Base-by-base conservation (phyloP, 177 flowering plant species). In the Vitis hybrid region DNA sequence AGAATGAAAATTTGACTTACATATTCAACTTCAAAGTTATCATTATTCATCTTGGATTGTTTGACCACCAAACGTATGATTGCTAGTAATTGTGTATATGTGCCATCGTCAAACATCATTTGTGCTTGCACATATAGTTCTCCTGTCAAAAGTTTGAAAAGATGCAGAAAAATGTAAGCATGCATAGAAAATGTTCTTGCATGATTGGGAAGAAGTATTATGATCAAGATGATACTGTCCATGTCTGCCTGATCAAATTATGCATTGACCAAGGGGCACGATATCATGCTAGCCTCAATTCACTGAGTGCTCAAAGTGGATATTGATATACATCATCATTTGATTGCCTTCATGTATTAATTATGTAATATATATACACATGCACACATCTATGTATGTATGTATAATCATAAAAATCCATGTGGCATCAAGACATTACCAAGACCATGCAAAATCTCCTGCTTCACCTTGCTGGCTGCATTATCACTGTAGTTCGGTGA, bases 381-480 rank as follows among this genome's bases (percentile, higher is more conserved):
- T 26, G 29, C 21, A 65, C 21, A 4, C 5, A 51, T 13, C 48
- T 31, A 31, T 12, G 33, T 11, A 53, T 26, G 14, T 33, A 26
- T 19, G 55, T 15, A 12, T 22, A 18, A 39, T 53, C 14, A 12
- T 22, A 45, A 3, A 59, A 60, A 2, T 62, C 16, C n/a, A 45
- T 4, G 11, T 19, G 21, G 51, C 10, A 19, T 19, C 15, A 70
- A 67, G 57, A 58, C 62, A 78, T 78, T 94, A 94, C 99, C 99
- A 59, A 96, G 88, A 69, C 87, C 86, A 75, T 86, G 93, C 69
- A 96, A 69, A 67, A 93, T 88, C 84, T 96, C 99, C 82, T 92
- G 97, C 87, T 90, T 92, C 81, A 88, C 89, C 82, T 89, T 93
- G 83, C 59, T 73, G 59, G 87, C 82, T 62, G 90, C 80, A 76